These are phyloP conservation scores for Jaapia argillacea DNA, from an alignment of 768 basidiomycete species.

Conservation along the genomic window DNA sequence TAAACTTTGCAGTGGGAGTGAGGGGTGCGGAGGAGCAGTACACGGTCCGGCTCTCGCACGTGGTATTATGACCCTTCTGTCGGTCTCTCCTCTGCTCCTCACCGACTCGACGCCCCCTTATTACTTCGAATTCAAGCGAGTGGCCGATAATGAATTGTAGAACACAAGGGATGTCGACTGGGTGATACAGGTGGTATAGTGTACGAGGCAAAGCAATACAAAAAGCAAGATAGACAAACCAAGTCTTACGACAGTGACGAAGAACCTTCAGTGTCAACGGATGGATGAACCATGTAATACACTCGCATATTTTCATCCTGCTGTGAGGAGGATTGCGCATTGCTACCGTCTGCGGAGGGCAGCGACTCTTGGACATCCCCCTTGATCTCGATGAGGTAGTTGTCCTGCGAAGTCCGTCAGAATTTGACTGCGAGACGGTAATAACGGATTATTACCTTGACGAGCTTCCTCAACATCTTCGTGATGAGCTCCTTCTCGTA, in stretches of 20 bases:
- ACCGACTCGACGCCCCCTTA: too few relatives aligned
- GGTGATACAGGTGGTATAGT: too few relatives aligned
- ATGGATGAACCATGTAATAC: constrained; percentile 87
- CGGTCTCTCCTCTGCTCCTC: too few relatives aligned
- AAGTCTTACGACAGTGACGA: constrained; percentile 19
- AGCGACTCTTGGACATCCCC: constrained; percentile 80
- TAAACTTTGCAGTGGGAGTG: too few relatives aligned
- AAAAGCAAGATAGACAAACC: too few relatives aligned
- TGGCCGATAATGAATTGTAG: too few relatives aligned
- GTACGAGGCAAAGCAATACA: too few relatives aligned
- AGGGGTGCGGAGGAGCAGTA: too few relatives aligned
- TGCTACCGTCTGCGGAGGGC: constrained; percentile 52
- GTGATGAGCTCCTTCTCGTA: constrained; percentile 84
- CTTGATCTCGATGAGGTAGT: constrained; percentile 72
- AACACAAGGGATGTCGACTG: too few relatives aligned
- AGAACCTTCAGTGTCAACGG: constrained; percentile 61
- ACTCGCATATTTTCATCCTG: constrained; percentile 53
- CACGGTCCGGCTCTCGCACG: too few relatives aligned
- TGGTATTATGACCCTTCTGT: too few relatives aligned
- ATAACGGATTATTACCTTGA: constrained; percentile 52
- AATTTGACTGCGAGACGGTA: not conserved
- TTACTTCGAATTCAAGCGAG: too few relatives aligned
- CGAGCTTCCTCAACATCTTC: constrained; percentile 82
- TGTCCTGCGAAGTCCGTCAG: constrained; percentile 42
- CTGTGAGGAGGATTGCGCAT: constrained; percentile 37